phyloP scores from a whole-genome alignment of 805 yeast genomes.

The Brettanomyces bruxellensis region DNA sequence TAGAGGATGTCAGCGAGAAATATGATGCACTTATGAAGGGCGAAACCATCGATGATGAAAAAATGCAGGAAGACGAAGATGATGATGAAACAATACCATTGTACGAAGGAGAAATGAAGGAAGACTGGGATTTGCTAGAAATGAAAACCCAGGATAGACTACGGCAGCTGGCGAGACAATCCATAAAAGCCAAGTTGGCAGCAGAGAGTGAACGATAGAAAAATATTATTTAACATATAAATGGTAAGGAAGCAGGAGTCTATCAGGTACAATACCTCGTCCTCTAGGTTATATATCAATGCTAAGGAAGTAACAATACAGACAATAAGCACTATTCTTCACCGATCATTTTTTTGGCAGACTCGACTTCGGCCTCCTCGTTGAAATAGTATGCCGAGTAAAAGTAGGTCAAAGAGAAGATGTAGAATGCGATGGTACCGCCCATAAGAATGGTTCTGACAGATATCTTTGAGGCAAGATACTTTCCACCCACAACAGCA shows the following conservation, averaged over 20 bases:
- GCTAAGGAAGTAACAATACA: constrained; percentile 77
- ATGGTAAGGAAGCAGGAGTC: constrained; percentile 70
- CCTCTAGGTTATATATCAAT: no score
- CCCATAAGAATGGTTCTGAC: constrained; percentile 88
- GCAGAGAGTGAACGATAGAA: neutral
- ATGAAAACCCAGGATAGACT: constrained; percentile 35
- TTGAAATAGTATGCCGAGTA: constrained; percentile 45
- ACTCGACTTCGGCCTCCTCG: constrained; percentile 65
- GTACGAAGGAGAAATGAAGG: constrained; percentile 31
- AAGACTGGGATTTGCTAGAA: constrained; percentile 28
- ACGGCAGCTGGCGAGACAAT: neutral
- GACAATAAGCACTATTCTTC: constrained; percentile 80
- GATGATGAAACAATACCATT: constrained; percentile 8
- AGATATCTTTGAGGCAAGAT: constrained; percentile 80
- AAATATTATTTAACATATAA: constrained; percentile 28
- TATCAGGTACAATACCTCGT: no score
- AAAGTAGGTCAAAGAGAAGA: constrained; percentile 75
- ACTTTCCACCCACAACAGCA: constrained; percentile 92
- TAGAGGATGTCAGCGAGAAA: neutral
- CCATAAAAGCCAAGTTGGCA: neutral
- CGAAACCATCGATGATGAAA: constrained; percentile 1
- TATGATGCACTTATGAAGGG: constrained; percentile 1
- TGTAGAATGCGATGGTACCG: constrained; percentile 80
- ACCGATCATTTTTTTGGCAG: constrained; percentile 82
- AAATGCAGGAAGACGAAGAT: neutral